These are phyloP conservation scores for Conticribra weissflogii DNA, from an alignment of 108 stramenopile species.

Conservation along the genomic window DNA sequence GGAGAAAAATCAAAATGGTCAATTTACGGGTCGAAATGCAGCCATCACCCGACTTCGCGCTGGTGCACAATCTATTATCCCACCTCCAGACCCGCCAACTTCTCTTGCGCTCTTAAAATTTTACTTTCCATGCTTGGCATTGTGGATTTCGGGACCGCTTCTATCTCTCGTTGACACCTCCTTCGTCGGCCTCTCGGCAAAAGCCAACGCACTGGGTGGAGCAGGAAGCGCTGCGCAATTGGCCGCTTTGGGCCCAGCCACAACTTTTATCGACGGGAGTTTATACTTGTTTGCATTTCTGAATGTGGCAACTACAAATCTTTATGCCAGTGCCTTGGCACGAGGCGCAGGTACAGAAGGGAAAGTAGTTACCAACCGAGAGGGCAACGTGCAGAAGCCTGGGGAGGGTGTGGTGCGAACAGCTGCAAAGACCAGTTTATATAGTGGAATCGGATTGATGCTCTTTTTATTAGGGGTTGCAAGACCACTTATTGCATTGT, in stretches of 20 bases:
- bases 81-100: conserved; percentile 64
- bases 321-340: conserved; percentile 80
- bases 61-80: not conserved
- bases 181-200: conserved; percentile 79
- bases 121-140: conserved; percentile 77
- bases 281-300: conserved; percentile 87
- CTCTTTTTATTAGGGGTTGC: conserved; percentile 59
- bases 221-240: conserved; percentile 52
- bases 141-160: conserved; percentile 86
- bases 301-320: conserved; percentile 89
- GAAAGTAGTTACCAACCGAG: conserved; percentile 33
- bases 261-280: conserved; percentile 88
- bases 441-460: conserved; percentile 78
- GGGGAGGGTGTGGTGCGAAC: conserved; percentile 78
- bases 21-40: not conserved
- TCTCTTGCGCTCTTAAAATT: conserved; percentile 62
- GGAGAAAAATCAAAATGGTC: not conserved
- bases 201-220: conserved; percentile 46
- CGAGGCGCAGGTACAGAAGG: not conserved
- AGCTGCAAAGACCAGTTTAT: conserved; percentile 64
- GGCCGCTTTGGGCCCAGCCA: conserved; percentile 74
- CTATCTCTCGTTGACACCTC: conserved; percentile 83
- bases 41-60: not conserved
- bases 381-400: conserved; percentile 28
- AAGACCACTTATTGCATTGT: conserved; percentile 72